Evolutionary conservation across 345 rosid species (phyloP).

Genomic region (Hibiscus syriacus): DNA sequence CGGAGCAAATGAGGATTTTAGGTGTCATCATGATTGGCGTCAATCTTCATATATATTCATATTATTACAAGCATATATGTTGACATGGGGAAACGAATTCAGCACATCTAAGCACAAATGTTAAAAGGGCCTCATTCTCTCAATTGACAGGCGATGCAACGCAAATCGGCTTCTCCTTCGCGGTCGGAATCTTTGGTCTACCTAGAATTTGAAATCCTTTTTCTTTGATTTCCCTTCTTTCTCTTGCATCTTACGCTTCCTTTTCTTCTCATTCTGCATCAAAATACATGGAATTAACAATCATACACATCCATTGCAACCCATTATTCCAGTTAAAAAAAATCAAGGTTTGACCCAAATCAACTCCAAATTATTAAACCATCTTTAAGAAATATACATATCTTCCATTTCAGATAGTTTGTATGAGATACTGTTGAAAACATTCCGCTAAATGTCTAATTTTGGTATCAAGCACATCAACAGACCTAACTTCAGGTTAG

Average conservation of each 20-base stretch:
- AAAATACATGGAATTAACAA: background rate
- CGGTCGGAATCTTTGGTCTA: background rate
- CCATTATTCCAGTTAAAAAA: background rate
- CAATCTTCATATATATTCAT: background rate
- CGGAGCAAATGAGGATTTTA: background rate
- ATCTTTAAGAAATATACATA: background rate
- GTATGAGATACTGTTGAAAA: background rate
- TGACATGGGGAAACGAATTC: background rate
- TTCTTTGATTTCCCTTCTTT: conserved; percentile 94
- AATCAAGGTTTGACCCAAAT: background rate
- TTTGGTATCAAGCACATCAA: background rate
- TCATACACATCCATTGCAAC: background rate
- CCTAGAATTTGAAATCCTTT: conserved; percentile 78
- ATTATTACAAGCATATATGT: background rate
- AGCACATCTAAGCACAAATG: background rate
- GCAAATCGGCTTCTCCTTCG: background rate
- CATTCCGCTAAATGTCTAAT: background rate
- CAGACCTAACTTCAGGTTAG: background rate
- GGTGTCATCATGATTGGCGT: background rate
- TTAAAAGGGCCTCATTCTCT: background rate
- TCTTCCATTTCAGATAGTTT: background rate
- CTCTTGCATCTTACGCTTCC: conserved; percentile 87
- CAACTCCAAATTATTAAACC: too few relatives aligned
- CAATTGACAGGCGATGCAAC: background rate
- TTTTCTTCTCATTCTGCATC: conserved; percentile 81